Base-by-base conservation (phyloP, 2,329 filamentous ascomycete genomes). In the Zarea fungicola region DNA sequence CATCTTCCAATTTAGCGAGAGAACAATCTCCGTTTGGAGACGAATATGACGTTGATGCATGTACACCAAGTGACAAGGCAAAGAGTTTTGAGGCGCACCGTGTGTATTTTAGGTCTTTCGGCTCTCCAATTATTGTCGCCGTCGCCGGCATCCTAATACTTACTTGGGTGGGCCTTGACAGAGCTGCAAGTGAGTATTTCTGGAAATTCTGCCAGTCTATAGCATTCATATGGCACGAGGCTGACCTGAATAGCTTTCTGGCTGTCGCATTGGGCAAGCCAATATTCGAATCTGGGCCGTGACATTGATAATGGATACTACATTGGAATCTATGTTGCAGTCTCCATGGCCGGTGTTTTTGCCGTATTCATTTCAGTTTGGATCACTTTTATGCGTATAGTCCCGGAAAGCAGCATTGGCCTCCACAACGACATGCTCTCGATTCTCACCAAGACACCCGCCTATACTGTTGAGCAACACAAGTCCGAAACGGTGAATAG, bases 401-500 rank as follows among this genome's bases (percentile, higher is more conserved):
- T 44, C 2, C 42, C 42, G 13, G 13, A 22, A 7, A 44, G 42
- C n/a, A 25, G 42, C 19, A 34, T 34, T 10, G 21, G 28, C 19
- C 26, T 44, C 19, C 42, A 44, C 8, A 22, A 44, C 10, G 9
- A 34, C 11, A 44, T 44, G 42, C 42, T 44, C 4, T 10, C 11
- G 18, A 22, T 21, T n/a, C 42, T 44, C 9, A 16, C 35, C 16
- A 44, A 44, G 42, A 44, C 42, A 9, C 42, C 42, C 11, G 42
- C 42, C 10, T 44, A 16, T n/a, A 44, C 29, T 5, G 19, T 34
- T n/a, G 42, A 35, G 42, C 2, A 23, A 14, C 19, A 7, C 1
- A 34, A 44, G 19, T 34, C 42, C 28, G 42, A 44, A 21, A 44
- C 31, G 8, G 14, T 34, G 11, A 44, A 44, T 18, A 34, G 42